Conservation (phyloP, 2,329 filamentous ascomycete species). For the Pseudonectria buxi region DNA sequence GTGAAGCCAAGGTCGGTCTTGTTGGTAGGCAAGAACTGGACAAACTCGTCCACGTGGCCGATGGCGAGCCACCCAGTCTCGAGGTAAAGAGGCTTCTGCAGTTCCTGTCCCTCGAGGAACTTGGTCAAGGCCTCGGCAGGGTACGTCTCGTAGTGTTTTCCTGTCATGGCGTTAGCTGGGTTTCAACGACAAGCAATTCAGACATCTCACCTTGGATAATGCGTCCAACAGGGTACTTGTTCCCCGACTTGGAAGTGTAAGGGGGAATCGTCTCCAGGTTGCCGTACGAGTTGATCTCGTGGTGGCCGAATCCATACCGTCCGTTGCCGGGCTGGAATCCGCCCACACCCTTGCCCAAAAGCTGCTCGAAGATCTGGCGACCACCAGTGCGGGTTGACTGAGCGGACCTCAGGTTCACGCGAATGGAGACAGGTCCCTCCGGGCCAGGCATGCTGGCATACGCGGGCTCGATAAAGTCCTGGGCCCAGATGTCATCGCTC, state of each 20-base stretch:
- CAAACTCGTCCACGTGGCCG: constrained; percentile 24
- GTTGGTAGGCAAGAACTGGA: constrained; percentile 22
- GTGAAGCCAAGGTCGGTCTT: constrained; percentile 21
- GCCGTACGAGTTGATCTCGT: constrained; percentile 17
- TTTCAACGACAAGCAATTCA: no score
- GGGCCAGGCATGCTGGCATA: constrained; percentile 34
- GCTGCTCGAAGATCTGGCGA: constrained; percentile 25
- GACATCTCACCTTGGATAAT: constrained; percentile 14
- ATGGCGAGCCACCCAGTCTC: constrained; percentile 22
- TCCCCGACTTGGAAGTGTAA: constrained; percentile 12
- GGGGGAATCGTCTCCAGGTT: constrained; percentile 35
- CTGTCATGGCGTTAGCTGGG: no score
- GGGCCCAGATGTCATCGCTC: constrained; percentile 29
- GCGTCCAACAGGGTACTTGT: constrained; percentile 14
- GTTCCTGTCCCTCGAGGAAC: constrained; percentile 27
- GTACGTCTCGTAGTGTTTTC: no score
- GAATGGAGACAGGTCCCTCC: constrained; percentile 23
- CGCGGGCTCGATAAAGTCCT: constrained; percentile 33
- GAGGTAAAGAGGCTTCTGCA: constrained; percentile 28
- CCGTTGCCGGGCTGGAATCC: constrained; percentile 23
- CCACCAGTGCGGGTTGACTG: constrained; percentile 24
- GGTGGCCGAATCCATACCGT: no score
- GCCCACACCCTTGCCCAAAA: constrained; percentile 22
- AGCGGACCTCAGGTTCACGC: constrained; percentile 25
- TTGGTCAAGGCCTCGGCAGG: no score